Conservation (phyloP, 2,329 filamentous ascomycete species). For the Dothideomycetidae sp. region DNA sequence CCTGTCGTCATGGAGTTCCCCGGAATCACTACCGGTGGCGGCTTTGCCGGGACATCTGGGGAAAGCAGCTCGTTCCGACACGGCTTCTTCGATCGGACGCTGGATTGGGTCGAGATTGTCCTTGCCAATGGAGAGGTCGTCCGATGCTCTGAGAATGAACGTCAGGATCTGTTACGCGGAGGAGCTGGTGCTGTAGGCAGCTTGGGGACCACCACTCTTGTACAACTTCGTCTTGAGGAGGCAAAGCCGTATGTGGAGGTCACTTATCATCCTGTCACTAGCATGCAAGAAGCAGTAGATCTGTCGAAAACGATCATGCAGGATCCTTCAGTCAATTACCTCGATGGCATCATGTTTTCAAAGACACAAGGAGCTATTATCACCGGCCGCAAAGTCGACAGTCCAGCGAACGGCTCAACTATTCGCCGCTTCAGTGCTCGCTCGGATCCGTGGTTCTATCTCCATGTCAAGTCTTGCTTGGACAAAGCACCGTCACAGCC, state of each 20-base stretch:
- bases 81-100: constrained; percentile 49
- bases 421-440: constrained; percentile 27
- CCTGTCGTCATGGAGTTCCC: constrained; percentile 59
- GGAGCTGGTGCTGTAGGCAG: constrained; percentile 53
- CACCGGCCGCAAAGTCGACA: constrained; percentile 30
- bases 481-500: constrained; percentile 27
- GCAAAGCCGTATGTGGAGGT: constrained; percentile 36
- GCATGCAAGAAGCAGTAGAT: constrained; percentile 26
- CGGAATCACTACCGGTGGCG: constrained; percentile 56
- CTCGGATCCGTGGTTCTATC: constrained; percentile 39
- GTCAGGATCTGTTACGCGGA: constrained; percentile 48
- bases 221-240: constrained; percentile 33
- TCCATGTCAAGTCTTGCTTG: constrained; percentile 29
- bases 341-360: constrained; percentile 38
- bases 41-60: constrained; percentile 52
- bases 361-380: constrained; percentile 29
- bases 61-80: constrained; percentile 57
- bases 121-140: constrained; percentile 45
- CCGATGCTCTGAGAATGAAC: constrained; percentile 35
- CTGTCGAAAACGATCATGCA: constrained; percentile 18
- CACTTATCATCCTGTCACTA: constrained; percentile 32
- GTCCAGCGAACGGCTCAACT: not conserved
- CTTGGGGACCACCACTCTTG: constrained; percentile 49
- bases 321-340: constrained; percentile 28
- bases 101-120: constrained; percentile 51